Evolutionary conservation across 176 grass and related monocot species (phyloP), one percentile per base, ranked within the genome.

Genomic region (Canna indica): DNA sequence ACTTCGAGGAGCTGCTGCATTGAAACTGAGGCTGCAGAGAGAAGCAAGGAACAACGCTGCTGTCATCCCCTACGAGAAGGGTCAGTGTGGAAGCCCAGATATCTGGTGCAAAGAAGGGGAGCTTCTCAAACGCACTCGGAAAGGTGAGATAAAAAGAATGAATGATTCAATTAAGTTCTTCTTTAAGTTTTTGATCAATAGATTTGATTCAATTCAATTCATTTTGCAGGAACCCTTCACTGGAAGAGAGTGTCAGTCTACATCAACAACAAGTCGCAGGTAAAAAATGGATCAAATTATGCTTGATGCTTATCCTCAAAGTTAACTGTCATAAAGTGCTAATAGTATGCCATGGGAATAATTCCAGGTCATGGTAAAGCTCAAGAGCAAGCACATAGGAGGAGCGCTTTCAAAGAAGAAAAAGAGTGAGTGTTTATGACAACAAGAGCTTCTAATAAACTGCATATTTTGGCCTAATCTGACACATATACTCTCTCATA

Each of bases 51-150:
- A 71, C 78, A 90, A 84, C 29, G 86, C 90, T 1, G 81, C 86
- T 10, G 84, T 99, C 36, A 84, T 90, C 75, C 90, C 90, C 2
- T 99, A 88, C 11, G 91, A 96, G 68, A 91, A 91, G 83, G 73
- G 79, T 7, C 88, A 77, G 5, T 99, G 79, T 3, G 79, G 80
- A 64, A 99, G 86, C 67, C 76, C 90, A 29, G 84, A 99, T 29
- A 87, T 99, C 36, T 99, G 94, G 94, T 99, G 94, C 89, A 99
- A 93, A 74, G 94, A 99, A 71, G 90, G 94, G 22, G 84, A 88
- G 41, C 57, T 99, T 75, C 71, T 90, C 2, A 99, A 99, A 76
- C 94, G 94, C 74, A 90, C 90, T 2, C 78, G 80, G 42, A 99
- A 87, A 90, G 94, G 94, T 99, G 71, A 3, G 5, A 20, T 3